These are phyloP conservation scores for Tetracentron sinense DNA, from an alignment of 164 flowering plant species.

Conservation along the genomic window DNA sequence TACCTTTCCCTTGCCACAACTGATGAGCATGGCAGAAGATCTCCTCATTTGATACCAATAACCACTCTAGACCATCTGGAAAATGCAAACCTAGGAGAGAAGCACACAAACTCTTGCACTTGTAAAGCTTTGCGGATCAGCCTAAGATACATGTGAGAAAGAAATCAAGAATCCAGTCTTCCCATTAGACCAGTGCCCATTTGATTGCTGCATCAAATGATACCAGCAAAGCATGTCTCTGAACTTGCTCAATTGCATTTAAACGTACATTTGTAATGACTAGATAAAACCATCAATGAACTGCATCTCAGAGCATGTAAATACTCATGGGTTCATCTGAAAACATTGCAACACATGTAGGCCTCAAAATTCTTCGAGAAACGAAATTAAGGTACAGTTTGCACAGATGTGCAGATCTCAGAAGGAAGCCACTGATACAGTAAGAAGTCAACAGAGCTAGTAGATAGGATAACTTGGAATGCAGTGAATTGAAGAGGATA, in stretches of 20 bases:
- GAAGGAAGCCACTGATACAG: conserved; percentile 2
- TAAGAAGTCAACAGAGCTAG: conserved; percentile 1
- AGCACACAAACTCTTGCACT: not conserved
- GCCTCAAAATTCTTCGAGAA: conserved; percentile 4
- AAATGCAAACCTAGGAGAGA: not conserved
- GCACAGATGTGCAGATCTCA: conserved; percentile 4
- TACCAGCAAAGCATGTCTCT: not conserved
- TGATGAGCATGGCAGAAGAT: not conserved
- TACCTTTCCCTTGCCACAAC: not conserved
- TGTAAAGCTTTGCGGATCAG: not conserved
- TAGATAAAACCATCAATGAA: not conserved
- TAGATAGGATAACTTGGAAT: not conserved
- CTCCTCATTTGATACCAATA: not conserved
- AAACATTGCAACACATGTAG: not conserved
- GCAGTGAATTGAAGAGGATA: not conserved
- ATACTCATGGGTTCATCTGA: not conserved
- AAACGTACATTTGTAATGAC: not conserved
- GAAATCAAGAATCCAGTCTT: not conserved
- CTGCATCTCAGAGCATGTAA: not conserved
- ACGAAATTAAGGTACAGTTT: conserved; percentile 9
- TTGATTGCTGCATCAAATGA: not conserved
- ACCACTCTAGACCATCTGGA: not conserved
- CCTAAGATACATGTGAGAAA: not conserved
- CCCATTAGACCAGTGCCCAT: not conserved
- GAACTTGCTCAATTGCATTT: not conserved